Evolutionary conservation across 148 eudicot genomes (phyloP).

Genomic region (Rhododendron simsii): DNA sequence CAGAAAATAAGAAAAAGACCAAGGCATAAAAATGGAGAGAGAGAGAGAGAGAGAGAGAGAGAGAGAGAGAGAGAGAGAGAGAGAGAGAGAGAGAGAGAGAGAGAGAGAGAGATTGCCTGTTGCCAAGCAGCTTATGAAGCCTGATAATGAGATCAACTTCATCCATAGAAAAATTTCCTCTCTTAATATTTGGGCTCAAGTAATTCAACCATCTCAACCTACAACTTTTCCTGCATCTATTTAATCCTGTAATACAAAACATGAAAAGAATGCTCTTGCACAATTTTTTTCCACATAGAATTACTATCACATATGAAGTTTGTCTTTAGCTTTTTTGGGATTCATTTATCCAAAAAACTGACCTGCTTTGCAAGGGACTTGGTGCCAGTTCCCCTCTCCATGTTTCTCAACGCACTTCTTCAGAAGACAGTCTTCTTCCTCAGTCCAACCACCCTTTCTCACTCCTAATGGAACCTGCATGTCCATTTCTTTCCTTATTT

Average conservation of each 20-base stretch:
- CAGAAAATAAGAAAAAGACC: not conserved
- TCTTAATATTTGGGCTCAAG: not conserved
- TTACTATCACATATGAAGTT: not conserved
- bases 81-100: not conserved
- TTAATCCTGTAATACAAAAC: not conserved
- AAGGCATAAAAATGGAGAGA: not conserved
- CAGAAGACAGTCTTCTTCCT: conserved; percentile 20
- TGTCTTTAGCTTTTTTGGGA: not conserved
- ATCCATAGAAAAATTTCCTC: not conserved
- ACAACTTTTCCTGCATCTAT: not conserved
- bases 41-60: not conserved
- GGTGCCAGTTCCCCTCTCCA: conserved; percentile 6
- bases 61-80: not conserved
- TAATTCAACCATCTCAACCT: not conserved
- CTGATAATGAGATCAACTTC: conserved; percentile 1
- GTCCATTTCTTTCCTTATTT: not conserved
- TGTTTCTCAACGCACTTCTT: not conserved
- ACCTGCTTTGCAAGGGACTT: not conserved
- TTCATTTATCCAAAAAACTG: too few relatives aligned
- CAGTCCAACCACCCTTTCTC: conserved; percentile 41
- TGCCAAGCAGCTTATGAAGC: conserved; percentile 17
- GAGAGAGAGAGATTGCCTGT: not conserved
- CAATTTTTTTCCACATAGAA: not conserved
- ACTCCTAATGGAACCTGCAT: conserved; percentile 3
- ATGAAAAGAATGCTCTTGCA: too few relatives aligned